Percentiles rank a stretch among this genome's conserved stretches.
Conservation (phyloP, 2,329 filamentous ascomycete species). For the Xylaria sp. region DNA sequence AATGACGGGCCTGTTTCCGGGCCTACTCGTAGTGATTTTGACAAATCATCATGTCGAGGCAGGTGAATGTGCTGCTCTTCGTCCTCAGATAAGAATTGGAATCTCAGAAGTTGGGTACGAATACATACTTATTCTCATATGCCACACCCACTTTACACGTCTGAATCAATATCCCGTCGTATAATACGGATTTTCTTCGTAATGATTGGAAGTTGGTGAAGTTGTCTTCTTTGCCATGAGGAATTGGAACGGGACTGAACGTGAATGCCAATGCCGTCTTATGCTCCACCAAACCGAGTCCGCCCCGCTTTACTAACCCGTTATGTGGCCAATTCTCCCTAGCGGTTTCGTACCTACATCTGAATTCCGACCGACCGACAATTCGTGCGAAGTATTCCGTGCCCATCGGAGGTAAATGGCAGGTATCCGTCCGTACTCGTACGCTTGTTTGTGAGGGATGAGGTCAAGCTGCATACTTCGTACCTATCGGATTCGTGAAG, state of each 20-base stretch:
- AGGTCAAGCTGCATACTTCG: neutral
- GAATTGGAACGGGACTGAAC: neutral
- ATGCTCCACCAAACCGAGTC: constrained; percentile 11
- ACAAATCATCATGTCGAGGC: neutral
- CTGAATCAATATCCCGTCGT: neutral
- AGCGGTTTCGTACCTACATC: neutral
- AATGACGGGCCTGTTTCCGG: neutral
- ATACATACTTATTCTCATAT: no score
- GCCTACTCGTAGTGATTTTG: neutral
- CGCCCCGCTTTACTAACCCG: constrained; percentile 7
- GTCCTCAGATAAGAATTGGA: neutral
- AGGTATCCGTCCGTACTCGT: neutral
- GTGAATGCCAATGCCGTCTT: neutral
- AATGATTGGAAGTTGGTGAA: neutral
- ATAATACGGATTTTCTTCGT: no score
- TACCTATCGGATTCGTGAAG: neutral
- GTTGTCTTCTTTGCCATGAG: neutral
- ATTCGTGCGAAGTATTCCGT: neutral
- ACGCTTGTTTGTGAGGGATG: neutral
- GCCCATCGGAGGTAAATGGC: neutral
- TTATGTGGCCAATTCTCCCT: neutral
- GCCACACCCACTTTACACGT: neutral
- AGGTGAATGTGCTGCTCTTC: neutral
- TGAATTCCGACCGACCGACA: neutral
- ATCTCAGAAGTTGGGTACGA: neutral